Percentiles rank a stretch among this genome's conserved stretches.
Conservation (phyloP, 108 stramenopile species). For the Schizochytrium sp. region DNA sequence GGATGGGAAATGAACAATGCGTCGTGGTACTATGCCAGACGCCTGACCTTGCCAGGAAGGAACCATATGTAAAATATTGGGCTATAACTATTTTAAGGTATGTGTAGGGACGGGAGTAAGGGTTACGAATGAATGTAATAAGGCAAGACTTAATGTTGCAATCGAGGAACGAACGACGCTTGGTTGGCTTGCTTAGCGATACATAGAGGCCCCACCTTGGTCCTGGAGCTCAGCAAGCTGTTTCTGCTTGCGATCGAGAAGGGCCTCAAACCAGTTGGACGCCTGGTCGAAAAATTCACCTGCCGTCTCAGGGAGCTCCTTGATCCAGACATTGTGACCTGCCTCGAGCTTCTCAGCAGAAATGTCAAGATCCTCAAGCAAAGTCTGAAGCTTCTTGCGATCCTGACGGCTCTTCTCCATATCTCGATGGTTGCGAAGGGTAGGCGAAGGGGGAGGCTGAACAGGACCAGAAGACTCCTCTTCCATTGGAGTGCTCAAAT, state of each 20-base stretch:
- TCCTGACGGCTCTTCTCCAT: constrained; percentile 24
- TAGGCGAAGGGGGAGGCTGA: neutral
- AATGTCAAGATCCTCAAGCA: neutral
- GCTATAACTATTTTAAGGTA: no score
- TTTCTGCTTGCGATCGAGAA: constrained; percentile 23
- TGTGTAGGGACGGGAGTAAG: no score
- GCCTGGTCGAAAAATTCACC: constrained; percentile 24
- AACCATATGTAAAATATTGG: no score
- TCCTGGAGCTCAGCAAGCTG: constrained; percentile 27
- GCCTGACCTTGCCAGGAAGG: no score
- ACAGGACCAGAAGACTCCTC: neutral
- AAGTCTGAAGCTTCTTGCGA: constrained; percentile 33
- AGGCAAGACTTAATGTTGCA: neutral
- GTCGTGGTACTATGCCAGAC: no score
- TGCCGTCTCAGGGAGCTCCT: constrained; percentile 26
- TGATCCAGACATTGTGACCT: constrained; percentile 40
- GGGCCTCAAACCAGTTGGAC: neutral
- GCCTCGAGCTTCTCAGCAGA: constrained; percentile 17
- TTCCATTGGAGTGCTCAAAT: neutral
- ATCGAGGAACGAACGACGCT: neutral
- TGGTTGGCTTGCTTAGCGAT: neutral
- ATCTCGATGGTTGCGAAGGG: neutral
- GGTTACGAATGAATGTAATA: no score
- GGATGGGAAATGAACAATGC: no score
- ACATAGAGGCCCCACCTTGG: neutral